Evolutionary conservation across 371 early-diverging fungal genomes (phyloP).

Genomic region (Mortierella sp.): DNA sequence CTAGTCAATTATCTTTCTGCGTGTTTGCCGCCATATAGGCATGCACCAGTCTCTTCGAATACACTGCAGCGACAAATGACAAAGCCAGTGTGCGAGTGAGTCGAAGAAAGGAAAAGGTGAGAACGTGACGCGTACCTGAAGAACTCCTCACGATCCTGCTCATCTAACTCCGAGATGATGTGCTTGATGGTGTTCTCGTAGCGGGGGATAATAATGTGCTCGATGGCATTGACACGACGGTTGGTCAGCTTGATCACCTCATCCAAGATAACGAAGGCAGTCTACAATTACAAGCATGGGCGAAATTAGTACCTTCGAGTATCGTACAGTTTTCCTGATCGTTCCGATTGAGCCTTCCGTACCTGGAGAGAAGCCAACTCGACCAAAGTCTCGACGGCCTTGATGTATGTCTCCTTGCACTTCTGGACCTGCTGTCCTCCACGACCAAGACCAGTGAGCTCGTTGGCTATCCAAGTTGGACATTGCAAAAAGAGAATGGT

Average conservation of each 20-base stretch:
- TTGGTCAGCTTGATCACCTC: conserved; percentile 99
- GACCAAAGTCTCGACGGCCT: conserved; percentile 94
- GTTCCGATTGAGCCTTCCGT: neutral
- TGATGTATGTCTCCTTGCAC: conserved; percentile 95
- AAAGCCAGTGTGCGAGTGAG: no score
- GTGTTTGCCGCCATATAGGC: neutral
- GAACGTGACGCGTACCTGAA: conserved; percentile 74
- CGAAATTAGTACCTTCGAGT: no score
- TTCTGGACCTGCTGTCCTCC: conserved; percentile 98
- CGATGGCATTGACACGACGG: conserved; percentile 99
- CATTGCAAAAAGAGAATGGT: neutral
- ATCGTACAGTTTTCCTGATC: neutral
- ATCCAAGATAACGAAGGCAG: conserved; percentile 97
- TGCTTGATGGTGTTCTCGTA: conserved; percentile 99
- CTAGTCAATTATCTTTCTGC: neutral
- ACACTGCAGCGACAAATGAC: neutral
- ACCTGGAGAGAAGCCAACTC: conserved; percentile 98
- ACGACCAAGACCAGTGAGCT: conserved; percentile 97
- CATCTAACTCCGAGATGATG: conserved; percentile 99
- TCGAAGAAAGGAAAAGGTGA: no score
- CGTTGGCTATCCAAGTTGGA: conserved; percentile 75
- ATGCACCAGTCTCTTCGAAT: neutral
- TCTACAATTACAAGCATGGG: conserved; percentile 58
- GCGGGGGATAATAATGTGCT: conserved; percentile 98
- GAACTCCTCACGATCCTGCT: conserved; percentile 99